Evolutionary conservation across 305 asterid species (phyloP).

Genomic region (Euphrasia arctica): DNA sequence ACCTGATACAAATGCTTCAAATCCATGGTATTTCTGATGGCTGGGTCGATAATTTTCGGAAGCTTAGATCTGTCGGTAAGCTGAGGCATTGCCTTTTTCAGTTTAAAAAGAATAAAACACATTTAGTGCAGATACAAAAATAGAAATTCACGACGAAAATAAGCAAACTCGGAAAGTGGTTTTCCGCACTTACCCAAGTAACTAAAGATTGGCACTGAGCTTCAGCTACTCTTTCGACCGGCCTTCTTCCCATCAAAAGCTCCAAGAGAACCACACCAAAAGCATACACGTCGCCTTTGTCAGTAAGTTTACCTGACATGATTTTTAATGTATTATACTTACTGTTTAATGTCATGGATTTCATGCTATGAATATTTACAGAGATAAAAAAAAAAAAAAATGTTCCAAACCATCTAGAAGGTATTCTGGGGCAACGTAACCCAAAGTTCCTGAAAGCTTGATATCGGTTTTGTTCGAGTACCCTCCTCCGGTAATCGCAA

Average conservation of each 20-base stretch:
- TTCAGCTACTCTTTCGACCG: conserved; percentile 60
- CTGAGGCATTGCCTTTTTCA: conserved; percentile 79
- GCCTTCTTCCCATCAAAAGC: conserved; percentile 68
- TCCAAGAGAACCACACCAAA: conserved; percentile 79
- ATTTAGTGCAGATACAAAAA: not conserved
- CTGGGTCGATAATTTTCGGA: conserved; percentile 64
- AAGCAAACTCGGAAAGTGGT: no score
- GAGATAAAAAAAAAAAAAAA: not conserved
- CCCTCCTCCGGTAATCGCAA: conserved; percentile 50
- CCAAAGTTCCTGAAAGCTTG: conserved; percentile 77
- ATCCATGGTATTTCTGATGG: conserved; percentile 68
- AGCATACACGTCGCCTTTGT: conserved; percentile 82
- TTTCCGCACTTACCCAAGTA: conserved; percentile 45
- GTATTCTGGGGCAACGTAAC: conserved; percentile 84
- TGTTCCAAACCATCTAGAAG: conserved; percentile 58
- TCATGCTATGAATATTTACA: not conserved
- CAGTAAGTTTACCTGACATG: conserved; percentile 65
- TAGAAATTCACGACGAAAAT: not conserved
- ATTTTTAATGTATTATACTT: not conserved
- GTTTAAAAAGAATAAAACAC: conserved; percentile 10
- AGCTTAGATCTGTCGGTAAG: conserved; percentile 84
- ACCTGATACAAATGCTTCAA: conserved; percentile 84
- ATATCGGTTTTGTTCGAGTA: conserved; percentile 43
- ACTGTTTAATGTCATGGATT: not conserved
- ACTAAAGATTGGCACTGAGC: conserved; percentile 72